Evolutionary conservation across 495 filamentous ascomycete genomes (phyloP), one percentile per base, ranked within the genome.

Genomic region (Podospora australis): DNA sequence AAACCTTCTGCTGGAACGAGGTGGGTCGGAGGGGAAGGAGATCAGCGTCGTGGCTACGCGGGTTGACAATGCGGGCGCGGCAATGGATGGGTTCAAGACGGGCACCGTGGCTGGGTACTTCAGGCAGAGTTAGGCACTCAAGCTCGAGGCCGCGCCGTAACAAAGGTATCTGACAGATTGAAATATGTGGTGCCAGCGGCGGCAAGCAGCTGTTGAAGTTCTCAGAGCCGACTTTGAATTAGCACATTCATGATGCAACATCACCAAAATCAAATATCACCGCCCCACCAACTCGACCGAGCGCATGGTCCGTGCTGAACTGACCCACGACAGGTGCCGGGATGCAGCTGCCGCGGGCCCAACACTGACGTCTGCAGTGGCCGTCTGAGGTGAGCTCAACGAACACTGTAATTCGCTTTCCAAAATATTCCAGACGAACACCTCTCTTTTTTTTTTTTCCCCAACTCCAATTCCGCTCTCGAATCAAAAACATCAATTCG

Each of bases 1-100:
- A 44, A 70, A 70, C 34, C 60, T 77, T 54, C 47, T 75, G 1
- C 36, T 73, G 0, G 67, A 72, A 42, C 54, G n/a, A n/a, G n/a
- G n/a, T n/a, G n/a, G n/a, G n/a, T n/a, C 20, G 22, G 26, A 19
- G 20, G 38, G 26, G 6, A 30, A 30, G 26, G 13, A 6, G 6
- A 13, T 13, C 26, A 30, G 6, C 13, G 6, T 13, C 13, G 26
- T 30, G 26, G 26, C 26, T 13, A 30, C 26, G 6, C 26, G 26
- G 26, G 26, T 13, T 30, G 26, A 6, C 26, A 30, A 30, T 13
- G 13, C 26, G 6, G 26, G 26, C 26, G 26, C 6, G 6, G 13
- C 13, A 6, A 30, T 30, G 6, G 26, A 30, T 13, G 26, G 26
- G 26, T 30, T 30, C 13, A 30, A 13, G 26, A 6, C 26, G 26